Conservation (phyloP, 75 land plant genomes). For the Picea glauca region DNA sequence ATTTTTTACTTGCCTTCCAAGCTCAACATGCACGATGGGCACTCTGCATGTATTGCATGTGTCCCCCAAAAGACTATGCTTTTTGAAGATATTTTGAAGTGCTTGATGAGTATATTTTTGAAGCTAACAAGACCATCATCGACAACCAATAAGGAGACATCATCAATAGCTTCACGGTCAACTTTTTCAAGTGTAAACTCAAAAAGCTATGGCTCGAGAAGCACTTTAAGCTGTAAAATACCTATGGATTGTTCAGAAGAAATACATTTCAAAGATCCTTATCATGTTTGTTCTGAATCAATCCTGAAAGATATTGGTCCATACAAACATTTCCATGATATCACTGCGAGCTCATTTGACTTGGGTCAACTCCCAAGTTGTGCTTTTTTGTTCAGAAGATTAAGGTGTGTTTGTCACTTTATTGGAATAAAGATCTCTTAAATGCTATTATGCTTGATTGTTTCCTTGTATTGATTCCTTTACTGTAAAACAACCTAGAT, state of each 20-base stretch:
- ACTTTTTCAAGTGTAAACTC: conserved; percentile 20
- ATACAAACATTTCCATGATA: conserved; percentile 40
- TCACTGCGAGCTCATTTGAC: conserved; percentile 45
- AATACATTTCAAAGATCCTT: conserved; percentile 48
- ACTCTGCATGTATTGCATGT: too few species aligned
- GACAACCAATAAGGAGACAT: conserved; percentile 20
- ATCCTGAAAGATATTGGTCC: conserved; percentile 60
- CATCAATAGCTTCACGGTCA: conserved; percentile 29
- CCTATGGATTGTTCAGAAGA: conserved; percentile 13
- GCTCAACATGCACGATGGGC: too few species aligned
- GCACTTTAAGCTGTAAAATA: not conserved
- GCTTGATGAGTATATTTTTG: conserved; percentile 50
- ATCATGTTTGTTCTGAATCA: conserved; percentile 46
- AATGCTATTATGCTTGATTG: not conserved
- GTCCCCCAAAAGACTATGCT: not conserved
- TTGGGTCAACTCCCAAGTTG: conserved; percentile 29
- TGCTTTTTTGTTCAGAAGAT: conserved; percentile 31
- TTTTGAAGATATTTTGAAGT: conserved; percentile 67
- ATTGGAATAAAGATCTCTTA: not conserved
- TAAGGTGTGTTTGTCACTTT: conserved; percentile 41
- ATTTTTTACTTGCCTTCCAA: too few species aligned
- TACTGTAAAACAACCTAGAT: not conserved
- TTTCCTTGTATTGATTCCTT: not conserved
- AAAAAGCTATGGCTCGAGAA: conserved; percentile 9
- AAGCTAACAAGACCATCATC: conserved; percentile 26